Conservation (phyloP, 768 basidiomycete species). For the Hysterangium stoloniferum region DNA sequence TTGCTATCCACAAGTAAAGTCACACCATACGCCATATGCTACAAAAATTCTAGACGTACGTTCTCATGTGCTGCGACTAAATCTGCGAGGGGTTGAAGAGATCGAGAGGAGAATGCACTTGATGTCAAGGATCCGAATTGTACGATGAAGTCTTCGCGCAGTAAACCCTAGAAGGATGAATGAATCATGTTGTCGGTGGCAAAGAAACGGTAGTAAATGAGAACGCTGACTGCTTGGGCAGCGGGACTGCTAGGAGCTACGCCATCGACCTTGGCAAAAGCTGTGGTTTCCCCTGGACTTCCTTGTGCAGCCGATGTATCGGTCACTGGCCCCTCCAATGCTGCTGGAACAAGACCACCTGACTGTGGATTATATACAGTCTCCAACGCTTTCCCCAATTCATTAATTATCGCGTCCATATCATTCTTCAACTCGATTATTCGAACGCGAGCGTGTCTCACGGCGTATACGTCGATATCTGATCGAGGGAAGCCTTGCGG, state of each 20-base stretch:
- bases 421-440: conserved; percentile 84
- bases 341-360: conserved; percentile 16
- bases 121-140: conserved; percentile 62
- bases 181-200: conserved; percentile 5
- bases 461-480: conserved; percentile 55
- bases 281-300: conserved; percentile 22
- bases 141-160: conserved; percentile 61
- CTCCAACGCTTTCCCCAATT: conserved; percentile 62
- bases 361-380: conserved; percentile 48
- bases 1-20: conserved; percentile 34
- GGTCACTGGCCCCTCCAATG: conserved; percentile 17
- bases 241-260: conserved; percentile 82
- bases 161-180: conserved; percentile 56
- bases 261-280: conserved; percentile 78
- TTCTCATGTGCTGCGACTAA: conserved; percentile 76
- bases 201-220: neutral
- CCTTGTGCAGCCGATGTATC: conserved; percentile 1
- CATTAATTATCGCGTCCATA: conserved; percentile 51
- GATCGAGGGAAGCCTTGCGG: conserved; percentile 82
- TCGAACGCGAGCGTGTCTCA: conserved; percentile 64
- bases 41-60: conserved; percentile 36
- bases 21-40: conserved; percentile 1
- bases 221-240: conserved; percentile 58
- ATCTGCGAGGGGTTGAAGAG: conserved; percentile 61
- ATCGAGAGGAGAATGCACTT: conserved; percentile 38